Percentiles rank a stretch among this genome's conserved stretches.
Evolutionary conservation across 345 rosid genomes (phyloP).

Genomic region (Lagerstroemia speciosa): DNA sequence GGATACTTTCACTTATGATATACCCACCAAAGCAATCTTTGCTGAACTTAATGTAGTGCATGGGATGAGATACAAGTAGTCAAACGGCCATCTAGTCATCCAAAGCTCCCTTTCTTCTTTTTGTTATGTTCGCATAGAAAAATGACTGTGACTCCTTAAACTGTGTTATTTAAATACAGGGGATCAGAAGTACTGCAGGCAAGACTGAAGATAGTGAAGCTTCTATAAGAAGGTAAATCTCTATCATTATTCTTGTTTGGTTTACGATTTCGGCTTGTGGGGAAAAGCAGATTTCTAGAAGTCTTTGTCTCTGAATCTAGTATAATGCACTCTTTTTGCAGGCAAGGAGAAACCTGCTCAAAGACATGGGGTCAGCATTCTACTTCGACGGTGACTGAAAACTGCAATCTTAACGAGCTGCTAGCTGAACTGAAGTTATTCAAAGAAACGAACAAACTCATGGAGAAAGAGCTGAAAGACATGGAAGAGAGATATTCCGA

Average conservation of each 20-base stretch:
- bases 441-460: slow-evolving; percentile 53
- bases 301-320: not conserved
- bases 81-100: no score
- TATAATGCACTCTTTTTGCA: slow-evolving; percentile 6
- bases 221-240: not conserved
- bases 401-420: slow-evolving; percentile 27
- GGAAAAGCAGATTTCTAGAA: not conserved
- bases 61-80: no score
- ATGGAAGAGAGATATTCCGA: slow-evolving; percentile 91
- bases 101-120: no score
- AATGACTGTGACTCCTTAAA: not conserved
- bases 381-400: slow-evolving; percentile 17
- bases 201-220: slow-evolving; percentile 3
- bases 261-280: not conserved
- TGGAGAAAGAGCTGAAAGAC: slow-evolving; percentile 83
- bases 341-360: slow-evolving; percentile 26
- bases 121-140: not conserved
- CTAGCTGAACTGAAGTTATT: slow-evolving; percentile 32
- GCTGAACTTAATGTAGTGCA: no score
- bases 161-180: slow-evolving; percentile 4
- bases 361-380: not conserved
- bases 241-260: not conserved
- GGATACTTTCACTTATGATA: no score
- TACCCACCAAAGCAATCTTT: no score
- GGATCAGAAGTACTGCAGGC: not conserved